These are phyloP conservation scores for Copromyces sp. DNA, from an alignment of 495 filamentous ascomycete genomes.

Conservation along the genomic window DNA sequence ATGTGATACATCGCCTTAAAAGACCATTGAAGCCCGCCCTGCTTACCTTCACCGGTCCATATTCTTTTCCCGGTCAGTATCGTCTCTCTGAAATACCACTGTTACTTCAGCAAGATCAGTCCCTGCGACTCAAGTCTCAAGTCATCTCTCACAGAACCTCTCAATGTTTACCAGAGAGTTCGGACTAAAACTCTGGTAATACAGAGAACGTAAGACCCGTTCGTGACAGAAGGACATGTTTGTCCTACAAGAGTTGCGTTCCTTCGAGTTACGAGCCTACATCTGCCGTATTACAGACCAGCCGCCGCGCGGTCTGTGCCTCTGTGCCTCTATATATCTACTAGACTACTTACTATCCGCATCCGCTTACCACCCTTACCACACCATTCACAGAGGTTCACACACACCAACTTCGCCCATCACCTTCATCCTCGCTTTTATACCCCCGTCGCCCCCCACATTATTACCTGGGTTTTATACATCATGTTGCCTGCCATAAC, in stretches of 20 bases:
- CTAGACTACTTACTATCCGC: background rate
- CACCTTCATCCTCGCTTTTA: background rate
- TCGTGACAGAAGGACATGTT: too few relatives aligned
- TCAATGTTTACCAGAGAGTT: rapidly evolving
- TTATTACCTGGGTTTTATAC: background rate
- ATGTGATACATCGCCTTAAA: background rate
- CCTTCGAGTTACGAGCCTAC: background rate
- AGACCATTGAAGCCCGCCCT: background rate
- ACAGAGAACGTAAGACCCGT: too few relatives aligned
- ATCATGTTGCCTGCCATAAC: background rate
- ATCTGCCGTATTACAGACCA: background rate
- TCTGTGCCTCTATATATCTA: background rate
- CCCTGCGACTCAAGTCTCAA: background rate
- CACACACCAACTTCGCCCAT: background rate
- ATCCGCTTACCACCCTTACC: background rate
- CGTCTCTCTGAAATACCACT: background rate
- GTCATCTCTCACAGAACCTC: background rate
- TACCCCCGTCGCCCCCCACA: background rate
- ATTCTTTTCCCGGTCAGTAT: background rate
- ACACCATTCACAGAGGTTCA: background rate
- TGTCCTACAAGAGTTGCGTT: background rate
- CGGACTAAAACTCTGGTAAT: background rate
- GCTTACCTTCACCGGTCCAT: background rate
- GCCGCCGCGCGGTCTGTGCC: background rate
- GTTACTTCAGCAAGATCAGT: background rate